Evolutionary conservation across 2,329 filamentous ascomycete genomes (phyloP).

Genomic region (Trichoderma atrobrunneum): DNA sequence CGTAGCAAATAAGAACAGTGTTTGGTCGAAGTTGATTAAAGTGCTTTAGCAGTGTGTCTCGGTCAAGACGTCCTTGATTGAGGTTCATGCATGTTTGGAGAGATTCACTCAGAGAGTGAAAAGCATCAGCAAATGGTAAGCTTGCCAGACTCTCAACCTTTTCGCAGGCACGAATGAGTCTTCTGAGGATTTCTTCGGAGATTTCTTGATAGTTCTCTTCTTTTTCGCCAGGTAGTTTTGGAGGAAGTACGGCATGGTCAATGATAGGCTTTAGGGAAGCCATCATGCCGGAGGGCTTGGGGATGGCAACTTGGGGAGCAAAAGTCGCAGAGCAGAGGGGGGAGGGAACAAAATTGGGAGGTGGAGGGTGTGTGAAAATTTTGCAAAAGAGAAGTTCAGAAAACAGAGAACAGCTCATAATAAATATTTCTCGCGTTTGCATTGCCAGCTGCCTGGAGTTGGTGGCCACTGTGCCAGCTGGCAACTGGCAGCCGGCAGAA

Average conservation of each 20-base stretch:
- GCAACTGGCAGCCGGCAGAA: neutral
- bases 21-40: neutral
- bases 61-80: neutral
- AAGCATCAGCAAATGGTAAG: neutral
- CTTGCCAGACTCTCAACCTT: neutral
- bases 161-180: constrained; percentile 18
- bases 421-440: neutral
- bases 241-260: constrained; percentile 27
- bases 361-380: neutral
- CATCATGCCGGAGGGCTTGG: constrained; percentile 11
- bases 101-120: neutral
- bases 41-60: neutral
- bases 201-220: constrained; percentile 19
- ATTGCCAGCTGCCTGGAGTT: neutral
- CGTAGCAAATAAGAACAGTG: constrained; percentile 19
- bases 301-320: neutral
- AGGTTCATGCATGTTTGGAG: neutral
- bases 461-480: neutral
- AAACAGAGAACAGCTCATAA: neutral
- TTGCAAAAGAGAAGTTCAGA: neutral
- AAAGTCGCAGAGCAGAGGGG: neutral
- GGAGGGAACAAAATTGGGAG: neutral
- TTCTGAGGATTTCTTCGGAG: neutral
- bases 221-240: constrained; percentile 19
- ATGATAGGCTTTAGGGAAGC: constrained; percentile 21